These are phyloP conservation scores for Agarophyton chilense DNA, from an alignment of 23 red algal genomes.

Conservation along the genomic window DNA sequence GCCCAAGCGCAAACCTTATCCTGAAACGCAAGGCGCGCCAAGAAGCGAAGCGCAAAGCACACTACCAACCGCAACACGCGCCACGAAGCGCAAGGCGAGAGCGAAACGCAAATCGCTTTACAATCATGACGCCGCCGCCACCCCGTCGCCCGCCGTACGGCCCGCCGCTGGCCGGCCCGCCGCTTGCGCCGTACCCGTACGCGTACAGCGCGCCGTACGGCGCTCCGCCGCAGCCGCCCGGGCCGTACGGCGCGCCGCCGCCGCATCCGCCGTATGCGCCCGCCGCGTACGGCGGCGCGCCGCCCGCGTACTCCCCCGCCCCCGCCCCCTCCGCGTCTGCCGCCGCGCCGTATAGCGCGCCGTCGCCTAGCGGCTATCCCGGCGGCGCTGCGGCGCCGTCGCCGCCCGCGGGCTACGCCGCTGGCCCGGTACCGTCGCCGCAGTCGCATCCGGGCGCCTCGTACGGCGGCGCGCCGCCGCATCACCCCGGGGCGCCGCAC, in stretches of 20 bases:
- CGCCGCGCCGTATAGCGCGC: not conserved
- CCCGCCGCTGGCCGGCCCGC: slow-evolving; percentile 11
- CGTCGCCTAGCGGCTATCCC: not conserved
- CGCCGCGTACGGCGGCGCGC: not conserved
- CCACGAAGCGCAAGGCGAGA: too few species aligned
- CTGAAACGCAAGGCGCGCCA: too few species aligned
- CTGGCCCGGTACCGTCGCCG: not conserved
- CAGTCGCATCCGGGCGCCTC: not conserved
- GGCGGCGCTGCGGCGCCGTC: not conserved
- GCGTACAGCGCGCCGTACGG: slow-evolving; percentile 25
- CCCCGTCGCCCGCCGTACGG: slow-evolving; percentile 20
- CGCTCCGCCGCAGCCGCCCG: not conserved
- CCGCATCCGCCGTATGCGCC: not conserved
- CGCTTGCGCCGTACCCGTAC: slow-evolving; percentile 18
- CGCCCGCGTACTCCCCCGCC: not conserved
- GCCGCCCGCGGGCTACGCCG: not conserved
- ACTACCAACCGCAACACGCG: too few species aligned
- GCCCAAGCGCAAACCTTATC: too few species aligned
- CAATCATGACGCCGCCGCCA: not conserved
- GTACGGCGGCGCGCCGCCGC: not conserved
- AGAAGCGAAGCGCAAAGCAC: too few species aligned
- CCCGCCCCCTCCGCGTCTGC: not conserved
- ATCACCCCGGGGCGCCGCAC: not conserved
- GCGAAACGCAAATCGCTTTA: too few species aligned
- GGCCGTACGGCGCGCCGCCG: not conserved